Conservation (phyloP, 2,329 filamentous ascomycete genomes). For the Colletotrichum filicis region DNA sequence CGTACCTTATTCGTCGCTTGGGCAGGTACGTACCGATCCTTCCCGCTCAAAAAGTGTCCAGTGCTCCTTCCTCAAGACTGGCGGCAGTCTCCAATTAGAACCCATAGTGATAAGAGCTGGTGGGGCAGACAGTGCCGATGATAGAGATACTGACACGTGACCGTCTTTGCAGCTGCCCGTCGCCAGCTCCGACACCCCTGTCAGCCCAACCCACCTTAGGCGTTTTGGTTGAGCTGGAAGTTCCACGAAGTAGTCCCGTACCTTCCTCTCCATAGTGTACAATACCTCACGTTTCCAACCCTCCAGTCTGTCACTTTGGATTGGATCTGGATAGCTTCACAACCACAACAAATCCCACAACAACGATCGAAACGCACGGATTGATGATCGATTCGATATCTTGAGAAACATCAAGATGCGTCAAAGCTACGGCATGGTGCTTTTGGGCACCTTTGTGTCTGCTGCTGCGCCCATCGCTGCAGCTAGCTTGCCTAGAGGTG, state of each 20-base stretch:
- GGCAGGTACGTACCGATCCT: background rate
- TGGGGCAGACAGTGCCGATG: background rate
- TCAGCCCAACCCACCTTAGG: constrained; percentile 27
- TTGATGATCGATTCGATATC: constrained; percentile 20
- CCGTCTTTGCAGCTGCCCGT: constrained; percentile 5
- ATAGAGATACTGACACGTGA: constrained; percentile 26
- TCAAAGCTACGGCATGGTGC: constrained; percentile 60
- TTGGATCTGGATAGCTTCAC: constrained; percentile 28
- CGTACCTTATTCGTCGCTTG: background rate
- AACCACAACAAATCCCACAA: constrained; percentile 6
- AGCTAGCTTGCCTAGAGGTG: constrained; percentile 79
- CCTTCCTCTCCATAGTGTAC: background rate
- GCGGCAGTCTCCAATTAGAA: background rate
- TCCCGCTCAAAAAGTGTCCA: background rate
- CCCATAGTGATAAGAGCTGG: background rate
- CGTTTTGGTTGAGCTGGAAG: constrained; percentile 39
- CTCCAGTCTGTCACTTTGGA: constrained; percentile 7
- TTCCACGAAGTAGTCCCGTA: constrained; percentile 28
- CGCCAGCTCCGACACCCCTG: constrained; percentile 20
- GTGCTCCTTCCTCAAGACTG: background rate
- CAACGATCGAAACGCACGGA: constrained; percentile 21
- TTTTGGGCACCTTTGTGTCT: constrained; percentile 61
- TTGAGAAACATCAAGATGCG: constrained; percentile 52
- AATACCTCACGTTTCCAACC: background rate
- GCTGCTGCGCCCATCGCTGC: constrained; percentile 68